A percentile compares a stretch with the other conserved stretches of the same genome.
These are phyloP conservation scores for Cyberlindnera maclurae DNA, from an alignment of 805 yeast species.

Conservation along the genomic window DNA sequence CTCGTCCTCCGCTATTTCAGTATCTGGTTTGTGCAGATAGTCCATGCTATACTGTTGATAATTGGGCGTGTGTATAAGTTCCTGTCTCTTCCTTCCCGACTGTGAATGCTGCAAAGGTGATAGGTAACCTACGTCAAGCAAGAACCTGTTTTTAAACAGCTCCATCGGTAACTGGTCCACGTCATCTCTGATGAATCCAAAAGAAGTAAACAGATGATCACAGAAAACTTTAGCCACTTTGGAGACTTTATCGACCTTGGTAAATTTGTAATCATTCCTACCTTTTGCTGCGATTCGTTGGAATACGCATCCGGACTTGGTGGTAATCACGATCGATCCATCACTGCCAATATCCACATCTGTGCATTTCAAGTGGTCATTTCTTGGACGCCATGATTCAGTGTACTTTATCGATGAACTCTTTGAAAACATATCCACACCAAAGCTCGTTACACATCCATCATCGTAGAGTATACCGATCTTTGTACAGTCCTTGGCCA, in stretches of 20 bases:
- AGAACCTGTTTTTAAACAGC: constrained; percentile 38
- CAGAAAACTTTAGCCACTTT: constrained; percentile 57
- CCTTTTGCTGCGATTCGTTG: constrained; percentile 14
- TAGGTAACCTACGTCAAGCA: constrained; percentile 45
- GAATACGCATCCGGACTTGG: constrained; percentile 64
- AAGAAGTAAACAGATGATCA: constrained; percentile 57
- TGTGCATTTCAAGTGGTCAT: constrained; percentile 45
- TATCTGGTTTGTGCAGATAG: constrained; percentile 15
- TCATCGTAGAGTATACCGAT: constrained; percentile 47
- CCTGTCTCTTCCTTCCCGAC: constrained; percentile 15
- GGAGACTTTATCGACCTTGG: constrained; percentile 45
- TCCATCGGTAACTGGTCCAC: constrained; percentile 50
- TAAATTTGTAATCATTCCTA: constrained; percentile 40
- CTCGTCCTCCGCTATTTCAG: constrained; percentile 12
- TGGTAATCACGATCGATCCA: constrained; percentile 63
- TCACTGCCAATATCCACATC: constrained; percentile 65
- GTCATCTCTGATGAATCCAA: constrained; percentile 62
- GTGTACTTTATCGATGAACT: constrained; percentile 38
- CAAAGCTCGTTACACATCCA: constrained; percentile 41
- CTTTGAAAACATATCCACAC: constrained; percentile 20
- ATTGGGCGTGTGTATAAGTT: constrained; percentile 8
- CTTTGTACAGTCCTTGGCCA: constrained; percentile 33
- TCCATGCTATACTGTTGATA: constrained; percentile 10
- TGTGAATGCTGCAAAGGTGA: constrained; percentile 32
- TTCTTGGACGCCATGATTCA: constrained; percentile 58